These are phyloP conservation scores for Rhododendron molle DNA, from an alignment of 148 eudicot genomes.

Conservation along the genomic window DNA sequence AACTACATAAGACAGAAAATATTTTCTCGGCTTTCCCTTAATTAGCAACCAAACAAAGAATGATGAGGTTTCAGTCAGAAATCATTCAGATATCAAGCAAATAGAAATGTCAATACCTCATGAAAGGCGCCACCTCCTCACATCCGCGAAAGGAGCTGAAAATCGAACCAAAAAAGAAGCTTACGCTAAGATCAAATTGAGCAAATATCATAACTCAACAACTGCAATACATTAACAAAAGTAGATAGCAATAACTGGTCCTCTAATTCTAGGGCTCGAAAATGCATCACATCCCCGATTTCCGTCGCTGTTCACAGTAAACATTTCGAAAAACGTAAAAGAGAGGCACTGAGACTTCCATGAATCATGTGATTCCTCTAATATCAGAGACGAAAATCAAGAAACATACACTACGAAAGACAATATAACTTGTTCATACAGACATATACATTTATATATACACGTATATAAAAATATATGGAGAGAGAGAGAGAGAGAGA, in stretches of 20 bases:
- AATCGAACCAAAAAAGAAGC: neutral
- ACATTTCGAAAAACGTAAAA: neutral
- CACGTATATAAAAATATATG: neutral
- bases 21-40: neutral
- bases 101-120: neutral
- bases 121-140: neutral
- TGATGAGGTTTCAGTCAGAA: neutral
- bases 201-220: neutral
- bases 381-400: neutral
- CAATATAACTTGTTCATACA: neutral
- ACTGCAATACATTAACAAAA: neutral
- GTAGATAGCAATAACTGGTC: neutral
- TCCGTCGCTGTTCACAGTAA: neutral
- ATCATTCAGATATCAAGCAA: neutral
- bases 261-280: conserved; percentile 5
- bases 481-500: neutral
- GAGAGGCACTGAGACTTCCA: neutral
- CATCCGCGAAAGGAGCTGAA: neutral
- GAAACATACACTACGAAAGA: neutral
- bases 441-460: neutral
- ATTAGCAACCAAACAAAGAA: neutral
- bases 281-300: neutral
- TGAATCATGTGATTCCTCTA: neutral
- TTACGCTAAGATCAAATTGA: neutral
- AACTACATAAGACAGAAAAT: too few species aligned